Evolutionary conservation across 2,329 filamentous ascomycete species (phyloP).

Genomic region (Paraphaeosphaeria minitans): DNA sequence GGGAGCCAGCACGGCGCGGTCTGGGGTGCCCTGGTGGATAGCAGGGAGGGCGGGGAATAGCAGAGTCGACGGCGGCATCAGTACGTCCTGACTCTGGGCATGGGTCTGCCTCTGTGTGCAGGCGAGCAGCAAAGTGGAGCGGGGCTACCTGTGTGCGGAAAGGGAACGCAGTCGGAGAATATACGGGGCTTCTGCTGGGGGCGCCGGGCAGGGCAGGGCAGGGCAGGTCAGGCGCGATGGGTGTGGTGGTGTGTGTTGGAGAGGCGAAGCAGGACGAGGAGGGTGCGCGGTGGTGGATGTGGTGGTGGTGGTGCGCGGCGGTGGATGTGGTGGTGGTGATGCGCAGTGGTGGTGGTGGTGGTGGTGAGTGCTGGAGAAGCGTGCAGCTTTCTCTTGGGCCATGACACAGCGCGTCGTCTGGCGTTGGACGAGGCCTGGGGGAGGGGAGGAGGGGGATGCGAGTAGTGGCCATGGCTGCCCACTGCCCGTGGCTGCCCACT

Average conservation of each 20-base stretch:
- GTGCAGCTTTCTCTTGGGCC: conserved; percentile 30
- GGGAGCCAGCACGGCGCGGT: conserved; percentile 17
- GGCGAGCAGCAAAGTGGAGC: conserved; percentile 28
- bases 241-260: not conserved
- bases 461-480: conserved; percentile 26
- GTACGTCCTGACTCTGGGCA: conserved; percentile 26
- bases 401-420: conserved; percentile 36
- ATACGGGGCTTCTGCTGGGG: conserved; percentile 19
- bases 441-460: conserved; percentile 23
- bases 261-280: not conserved
- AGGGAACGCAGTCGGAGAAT: conserved; percentile 29
- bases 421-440: conserved; percentile 30
- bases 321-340: no score
- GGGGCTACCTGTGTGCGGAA: conserved; percentile 13
- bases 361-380: conserved; percentile 23
- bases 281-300: conserved; percentile 18
- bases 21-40: conserved; percentile 28
- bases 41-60: conserved; percentile 29
- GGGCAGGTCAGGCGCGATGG: conserved; percentile 13
- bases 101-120: conserved; percentile 28
- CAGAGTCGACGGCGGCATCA: conserved; percentile 35
- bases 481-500: no score
- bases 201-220: no score
- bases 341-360: conserved; percentile 17
- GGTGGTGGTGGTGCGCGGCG: no score